These are phyloP conservation scores for Claviceps sp. DNA, from an alignment of 2,329 filamentous ascomycete species.

Conservation along the genomic window DNA sequence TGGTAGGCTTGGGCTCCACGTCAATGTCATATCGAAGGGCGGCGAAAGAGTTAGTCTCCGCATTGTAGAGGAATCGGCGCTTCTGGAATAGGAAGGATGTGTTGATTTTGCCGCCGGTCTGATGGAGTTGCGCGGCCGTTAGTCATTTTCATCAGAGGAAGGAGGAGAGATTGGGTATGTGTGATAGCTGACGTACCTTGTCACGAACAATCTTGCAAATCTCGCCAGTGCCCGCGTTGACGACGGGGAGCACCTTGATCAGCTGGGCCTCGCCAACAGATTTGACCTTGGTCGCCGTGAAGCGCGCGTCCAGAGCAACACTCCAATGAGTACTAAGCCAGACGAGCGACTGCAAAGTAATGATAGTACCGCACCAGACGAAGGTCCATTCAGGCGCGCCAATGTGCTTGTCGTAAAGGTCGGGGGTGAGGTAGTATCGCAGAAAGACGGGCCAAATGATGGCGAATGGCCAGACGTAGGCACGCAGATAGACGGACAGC, in stretches of 20 bases:
- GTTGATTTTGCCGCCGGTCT: slow-evolving; percentile 61
- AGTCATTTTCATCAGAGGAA: neutral
- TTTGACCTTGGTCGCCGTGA: slow-evolving; percentile 62
- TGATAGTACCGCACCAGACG: slow-evolving; percentile 79
- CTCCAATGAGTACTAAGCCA: slow-evolving; percentile 99
- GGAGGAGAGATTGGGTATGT: neutral
- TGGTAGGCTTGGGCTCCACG: slow-evolving; percentile 63
- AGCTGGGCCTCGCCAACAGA: slow-evolving; percentile 61
- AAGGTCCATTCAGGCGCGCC: slow-evolving; percentile 96
- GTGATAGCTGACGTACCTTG: slow-evolving; percentile 32
- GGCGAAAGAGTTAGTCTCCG: slow-evolving; percentile 59
- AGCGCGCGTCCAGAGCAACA: slow-evolving; percentile 68
- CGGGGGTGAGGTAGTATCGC: slow-evolving; percentile 68
- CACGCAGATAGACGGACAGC: slow-evolving; percentile 64
- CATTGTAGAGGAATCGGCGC: slow-evolving; percentile 79
- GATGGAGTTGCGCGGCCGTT: neutral
- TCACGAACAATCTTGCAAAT: slow-evolving; percentile 75
- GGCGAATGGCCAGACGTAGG: slow-evolving; percentile 87
- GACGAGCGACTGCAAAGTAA: slow-evolving; percentile 73
- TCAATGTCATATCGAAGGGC: slow-evolving; percentile 79
- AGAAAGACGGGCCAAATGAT: slow-evolving; percentile 89
- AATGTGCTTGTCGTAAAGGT: slow-evolving; percentile 83
- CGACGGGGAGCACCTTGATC: slow-evolving; percentile 84
- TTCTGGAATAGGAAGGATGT: slow-evolving; percentile 95
- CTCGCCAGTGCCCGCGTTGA: slow-evolving; percentile 79